A percentile compares a stretch with the other conserved stretches of the same genome.
Conservation (phyloP, 345 rosid genomes). For the Citrus australasica region DNA sequence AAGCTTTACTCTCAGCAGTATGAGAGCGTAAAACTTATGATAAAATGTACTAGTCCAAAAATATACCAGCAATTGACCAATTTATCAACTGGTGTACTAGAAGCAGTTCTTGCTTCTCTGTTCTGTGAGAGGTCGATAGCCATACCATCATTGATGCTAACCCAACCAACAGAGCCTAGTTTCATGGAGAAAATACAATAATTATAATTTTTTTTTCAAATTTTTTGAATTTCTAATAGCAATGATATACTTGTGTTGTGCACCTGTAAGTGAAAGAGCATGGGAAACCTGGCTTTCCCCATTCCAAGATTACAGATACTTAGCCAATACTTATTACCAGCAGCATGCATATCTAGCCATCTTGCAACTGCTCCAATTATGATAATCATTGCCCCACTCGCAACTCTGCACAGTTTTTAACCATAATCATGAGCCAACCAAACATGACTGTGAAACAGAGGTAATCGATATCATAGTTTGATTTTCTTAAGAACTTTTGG, state of each 20-base stretch:
- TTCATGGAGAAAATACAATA: conserved; percentile 17
- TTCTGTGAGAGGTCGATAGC: conserved; percentile 77
- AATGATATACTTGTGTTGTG: conserved; percentile 10
- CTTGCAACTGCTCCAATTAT: conserved; percentile 64
- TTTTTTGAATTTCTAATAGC: conserved; percentile 1
- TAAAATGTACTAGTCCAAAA: conserved; percentile 4
- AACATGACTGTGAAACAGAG: conserved; percentile 11
- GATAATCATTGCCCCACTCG: conserved; percentile 70
- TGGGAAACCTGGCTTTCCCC: conserved; percentile 43
- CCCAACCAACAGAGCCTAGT: conserved; percentile 74
- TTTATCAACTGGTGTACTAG: conserved; percentile 73
- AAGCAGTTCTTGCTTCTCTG: conserved; percentile 81
- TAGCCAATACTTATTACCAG: conserved; percentile 70
- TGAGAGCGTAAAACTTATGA: not conserved
- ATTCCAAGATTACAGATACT: conserved; percentile 50
- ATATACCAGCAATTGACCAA: conserved; percentile 76
- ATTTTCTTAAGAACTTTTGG: not conserved
- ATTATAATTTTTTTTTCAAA: not conserved
- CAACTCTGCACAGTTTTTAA: conserved; percentile 42
- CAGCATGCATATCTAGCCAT: conserved; percentile 67
- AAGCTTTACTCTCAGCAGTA: not conserved
- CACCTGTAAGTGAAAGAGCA: conserved; percentile 76
- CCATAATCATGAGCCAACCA: conserved; percentile 20
- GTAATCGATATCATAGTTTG: conserved; percentile 8
- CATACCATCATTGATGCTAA: conserved; percentile 74